Evolutionary conservation across 2,329 filamentous ascomycete genomes (phyloP), one percentile per base, ranked within the genome.

Genomic region (Fusarium secorum): DNA sequence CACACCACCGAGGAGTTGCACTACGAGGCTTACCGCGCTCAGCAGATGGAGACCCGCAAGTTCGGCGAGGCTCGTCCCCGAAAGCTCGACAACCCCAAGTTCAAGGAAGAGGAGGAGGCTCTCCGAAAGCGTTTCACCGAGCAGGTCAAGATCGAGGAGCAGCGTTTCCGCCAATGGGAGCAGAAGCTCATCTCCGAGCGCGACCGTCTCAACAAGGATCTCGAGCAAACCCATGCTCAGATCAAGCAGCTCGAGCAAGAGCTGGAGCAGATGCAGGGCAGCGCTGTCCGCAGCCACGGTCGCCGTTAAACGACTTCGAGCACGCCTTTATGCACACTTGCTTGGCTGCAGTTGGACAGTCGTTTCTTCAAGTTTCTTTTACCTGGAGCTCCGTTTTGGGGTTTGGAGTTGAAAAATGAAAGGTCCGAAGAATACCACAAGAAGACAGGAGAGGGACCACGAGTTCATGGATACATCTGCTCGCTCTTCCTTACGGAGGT

Each of bases 11-110:
- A 99, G 85, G 96, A 99, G 88, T 91, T 94, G 78, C 96, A 99
- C 88, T 99, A 99, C 87, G 96, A 99, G 85, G 95, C 94, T 68
- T 99, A 99, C 88, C 95, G 96, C 78, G 96, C 96, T 60, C 94
- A 97, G 84, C 97, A 99, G 85, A 99, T 99, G 96, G 96, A 99
- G 88, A 99, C 96, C 54, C 91, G 96, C 85, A 99, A 99, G 86
- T 98, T 99, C 77, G 96, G 96, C 84, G 97, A 99, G 86, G 95
- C 95, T 66, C 91, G 95, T 75, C 96, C 96, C 76, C 89, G 95
- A 84, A 99, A 99, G 90, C 88, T 99, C 78, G 96, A 99, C 86
- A 99, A 99, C 88, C 96, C 96, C 85, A 99, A 99, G 88, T 99
- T 98, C 90, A 99, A 99, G 90, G 96, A 99, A 83, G 96, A 99